Evolutionary conservation across 208 protist genomes (phyloP).

Genomic region (Sergeia podlipaevii): DNA sequence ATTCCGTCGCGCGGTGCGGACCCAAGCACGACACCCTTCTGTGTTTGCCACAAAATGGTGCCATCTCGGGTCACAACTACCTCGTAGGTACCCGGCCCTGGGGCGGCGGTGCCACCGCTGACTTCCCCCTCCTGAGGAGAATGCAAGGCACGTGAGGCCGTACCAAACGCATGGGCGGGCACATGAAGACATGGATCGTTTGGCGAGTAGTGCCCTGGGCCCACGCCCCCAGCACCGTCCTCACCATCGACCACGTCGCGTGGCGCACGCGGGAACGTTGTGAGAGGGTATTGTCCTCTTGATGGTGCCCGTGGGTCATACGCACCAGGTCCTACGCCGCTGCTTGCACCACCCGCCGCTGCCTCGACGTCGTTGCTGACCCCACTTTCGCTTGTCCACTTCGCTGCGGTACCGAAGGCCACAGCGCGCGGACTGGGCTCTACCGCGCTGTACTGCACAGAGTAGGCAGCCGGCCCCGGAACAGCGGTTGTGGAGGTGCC

Average conservation of each 20-base stretch:
- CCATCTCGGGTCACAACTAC: not conserved
- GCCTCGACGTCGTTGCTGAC: not conserved
- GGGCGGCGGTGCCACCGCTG: conserved; percentile 9
- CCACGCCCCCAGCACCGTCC: too few relatives aligned
- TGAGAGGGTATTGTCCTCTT: conserved; percentile 10
- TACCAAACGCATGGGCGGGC: not conserved
- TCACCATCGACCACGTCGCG: too few relatives aligned
- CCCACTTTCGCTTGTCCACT: not conserved
- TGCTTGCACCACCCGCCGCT: not conserved
- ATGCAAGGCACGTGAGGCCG: too few relatives aligned
- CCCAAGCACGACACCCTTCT: not conserved
- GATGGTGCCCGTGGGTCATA: conserved; percentile 20
- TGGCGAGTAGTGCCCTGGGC: not conserved
- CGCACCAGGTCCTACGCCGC: conserved; percentile 37
- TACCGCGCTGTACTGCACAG: not conserved
- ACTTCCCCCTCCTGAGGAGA: not conserved
- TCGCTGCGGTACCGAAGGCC: conserved; percentile 10
- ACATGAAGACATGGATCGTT: not conserved
- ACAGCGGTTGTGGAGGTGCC: too few relatives aligned
- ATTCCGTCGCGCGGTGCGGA: not conserved
- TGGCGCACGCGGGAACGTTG: conserved; percentile 24
- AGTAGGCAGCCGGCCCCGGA: conserved; percentile 9
- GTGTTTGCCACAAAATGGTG: not conserved
- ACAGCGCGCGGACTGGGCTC: not conserved
- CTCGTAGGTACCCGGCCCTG: conserved; percentile 25